These are phyloP conservation scores for Leishmania turanica DNA, from an alignment of 208 protist species.

Conservation along the genomic window DNA sequence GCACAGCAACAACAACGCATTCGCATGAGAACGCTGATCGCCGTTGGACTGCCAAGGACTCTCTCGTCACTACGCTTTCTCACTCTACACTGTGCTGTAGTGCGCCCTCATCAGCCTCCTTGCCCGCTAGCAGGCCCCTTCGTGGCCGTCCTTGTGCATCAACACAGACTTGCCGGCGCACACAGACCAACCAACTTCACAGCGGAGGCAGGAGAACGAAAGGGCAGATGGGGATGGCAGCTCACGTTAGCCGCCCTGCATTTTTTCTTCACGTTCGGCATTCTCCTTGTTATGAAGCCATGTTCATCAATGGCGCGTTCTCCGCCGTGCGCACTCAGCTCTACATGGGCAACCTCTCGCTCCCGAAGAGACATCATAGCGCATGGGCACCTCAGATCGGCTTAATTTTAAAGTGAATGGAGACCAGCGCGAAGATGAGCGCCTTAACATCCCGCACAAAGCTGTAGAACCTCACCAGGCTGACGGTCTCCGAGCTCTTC, in stretches of 20 bases:
- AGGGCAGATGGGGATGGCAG: background rate
- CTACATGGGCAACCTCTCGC: background rate
- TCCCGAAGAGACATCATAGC: background rate
- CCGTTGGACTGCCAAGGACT: background rate
- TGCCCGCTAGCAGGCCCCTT: background rate
- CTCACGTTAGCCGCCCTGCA: background rate
- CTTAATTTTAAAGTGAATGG: conserved; percentile 91
- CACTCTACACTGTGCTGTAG: background rate
- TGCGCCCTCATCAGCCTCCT: no score
- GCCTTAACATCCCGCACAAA: conserved; percentile 84
- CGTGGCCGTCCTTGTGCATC: background rate
- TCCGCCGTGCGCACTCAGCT: background rate
- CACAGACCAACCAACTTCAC: background rate
- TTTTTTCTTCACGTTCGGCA: background rate
- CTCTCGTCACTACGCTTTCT: background rate
- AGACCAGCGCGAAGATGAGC: conserved; percentile 81
- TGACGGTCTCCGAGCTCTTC: conserved; percentile 41
- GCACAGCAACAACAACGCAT: background rate
- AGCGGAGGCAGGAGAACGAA: background rate
- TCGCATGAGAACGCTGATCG: background rate
- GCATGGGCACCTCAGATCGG: conserved; percentile 31
- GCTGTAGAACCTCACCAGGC: conserved; percentile 76
- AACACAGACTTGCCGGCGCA: background rate
- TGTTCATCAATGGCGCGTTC: background rate
- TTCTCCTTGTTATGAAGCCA: background rate